These are phyloP conservation scores for Colletotrichum neosansevieriae DNA, from an alignment of 2,329 filamentous ascomycete species.

Conservation along the genomic window DNA sequence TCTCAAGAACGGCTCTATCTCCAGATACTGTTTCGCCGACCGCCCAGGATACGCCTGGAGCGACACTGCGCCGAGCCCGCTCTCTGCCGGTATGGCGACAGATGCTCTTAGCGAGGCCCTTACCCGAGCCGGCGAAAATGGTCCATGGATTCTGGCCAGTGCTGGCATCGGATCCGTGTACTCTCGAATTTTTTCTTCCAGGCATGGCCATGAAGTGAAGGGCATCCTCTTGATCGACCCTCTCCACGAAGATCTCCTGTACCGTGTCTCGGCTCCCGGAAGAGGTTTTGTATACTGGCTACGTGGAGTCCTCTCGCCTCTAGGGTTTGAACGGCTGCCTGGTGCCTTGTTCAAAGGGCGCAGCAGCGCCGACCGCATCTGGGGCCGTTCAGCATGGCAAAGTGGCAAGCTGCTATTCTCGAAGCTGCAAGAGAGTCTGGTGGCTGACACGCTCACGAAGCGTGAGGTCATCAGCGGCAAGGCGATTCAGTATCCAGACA, in stretches of 20 bases:
- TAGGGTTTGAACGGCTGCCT: slow-evolving; percentile 83
- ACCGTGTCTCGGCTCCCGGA: slow-evolving; percentile 72
- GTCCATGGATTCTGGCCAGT: slow-evolving; percentile 89
- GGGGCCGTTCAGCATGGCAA: slow-evolving; percentile 83
- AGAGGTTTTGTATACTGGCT: slow-evolving; percentile 90
- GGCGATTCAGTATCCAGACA: slow-evolving; percentile 81
- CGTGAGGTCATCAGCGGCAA: slow-evolving; percentile 84
- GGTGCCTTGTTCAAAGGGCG: slow-evolving; percentile 87
- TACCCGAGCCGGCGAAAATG: slow-evolving; percentile 81
- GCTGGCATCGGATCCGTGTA: slow-evolving; percentile 91
- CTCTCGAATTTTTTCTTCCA: slow-evolving; percentile 89
- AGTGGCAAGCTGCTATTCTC: slow-evolving; percentile 88
- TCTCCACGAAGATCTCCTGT: slow-evolving; percentile 87
- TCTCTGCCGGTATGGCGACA: slow-evolving; percentile 92
- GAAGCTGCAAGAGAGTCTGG: slow-evolving; percentile 91
- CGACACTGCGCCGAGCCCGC: slow-evolving; percentile 92
- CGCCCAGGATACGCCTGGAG: slow-evolving; percentile 89
- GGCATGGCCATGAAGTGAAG: slow-evolving; percentile 79
- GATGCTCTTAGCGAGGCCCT: slow-evolving; percentile 91
- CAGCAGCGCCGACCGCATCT: slow-evolving; percentile 84
- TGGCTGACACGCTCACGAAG: slow-evolving; percentile 85
- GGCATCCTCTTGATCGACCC: slow-evolving; percentile 90
- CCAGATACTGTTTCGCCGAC: slow-evolving; percentile 94
- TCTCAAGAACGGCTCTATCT: slow-evolving; percentile 83
- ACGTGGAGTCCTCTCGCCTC: slow-evolving; percentile 85